These are phyloP conservation scores for Dothideomycetidae sp. DNA, from an alignment of 2,329 filamentous ascomycete species.

Conservation along the genomic window DNA sequence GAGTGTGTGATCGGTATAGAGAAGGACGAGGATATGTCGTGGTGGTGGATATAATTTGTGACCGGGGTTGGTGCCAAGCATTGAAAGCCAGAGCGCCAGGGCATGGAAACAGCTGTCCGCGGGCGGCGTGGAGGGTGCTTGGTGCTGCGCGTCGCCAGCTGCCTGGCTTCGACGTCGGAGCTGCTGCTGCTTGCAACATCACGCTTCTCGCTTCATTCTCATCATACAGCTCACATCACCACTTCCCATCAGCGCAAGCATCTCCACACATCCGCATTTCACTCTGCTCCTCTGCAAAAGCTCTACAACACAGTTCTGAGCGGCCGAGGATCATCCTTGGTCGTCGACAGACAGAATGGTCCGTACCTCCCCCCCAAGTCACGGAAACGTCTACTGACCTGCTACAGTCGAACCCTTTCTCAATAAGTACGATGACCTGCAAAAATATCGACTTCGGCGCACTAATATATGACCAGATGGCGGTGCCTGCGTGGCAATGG, in stretches of 20 bases:
- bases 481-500: conserved; percentile 95
- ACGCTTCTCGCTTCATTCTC: conserved; percentile 5
- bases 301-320: conserved; percentile 6
- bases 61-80: background rate
- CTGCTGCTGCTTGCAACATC: conserved; percentile 10
- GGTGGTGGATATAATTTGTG: conserved; percentile 1
- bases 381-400: conserved; percentile 19
- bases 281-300: no score
- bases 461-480: conserved; percentile 43
- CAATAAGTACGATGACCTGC: conserved; percentile 59
- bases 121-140: no score
- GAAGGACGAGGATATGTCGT: conserved; percentile 4
- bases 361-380: conserved; percentile 11
- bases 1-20: background rate
- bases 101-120: no score
- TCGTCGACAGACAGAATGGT: conserved; percentile 22
- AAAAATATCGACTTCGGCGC: conserved; percentile 1
- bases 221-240: no score
- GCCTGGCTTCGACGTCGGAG: no score
- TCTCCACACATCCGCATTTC: background rate
- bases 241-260: background rate
- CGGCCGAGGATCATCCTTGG: background rate
- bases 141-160: no score
- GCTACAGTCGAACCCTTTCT: conserved; percentile 71
- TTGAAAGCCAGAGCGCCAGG: no score